These are phyloP conservation scores for Vitellaria paradoxa DNA, from an alignment of 179 eudicot species.

Conservation along the genomic window DNA sequence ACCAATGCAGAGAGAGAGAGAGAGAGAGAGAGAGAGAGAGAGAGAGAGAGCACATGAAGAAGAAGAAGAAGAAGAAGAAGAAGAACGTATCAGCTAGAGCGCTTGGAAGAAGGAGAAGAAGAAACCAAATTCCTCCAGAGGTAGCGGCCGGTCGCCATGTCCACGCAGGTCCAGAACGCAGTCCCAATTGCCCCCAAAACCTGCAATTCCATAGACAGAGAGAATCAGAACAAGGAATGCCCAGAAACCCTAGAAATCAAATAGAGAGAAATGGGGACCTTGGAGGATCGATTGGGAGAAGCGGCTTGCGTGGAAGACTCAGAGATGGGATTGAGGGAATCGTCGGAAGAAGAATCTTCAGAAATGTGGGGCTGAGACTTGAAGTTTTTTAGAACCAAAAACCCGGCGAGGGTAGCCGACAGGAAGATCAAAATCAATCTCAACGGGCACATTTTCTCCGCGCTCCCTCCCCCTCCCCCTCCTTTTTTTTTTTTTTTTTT, in stretches of 20 bases:
- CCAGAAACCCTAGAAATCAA: constrained; percentile 12
- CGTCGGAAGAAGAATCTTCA: constrained; percentile 8
- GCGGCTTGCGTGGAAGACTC: constrained; percentile 13
- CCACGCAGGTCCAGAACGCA: constrained; percentile 56
- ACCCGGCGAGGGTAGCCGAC: constrained; percentile 46
- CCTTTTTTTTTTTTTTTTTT: too few species aligned
- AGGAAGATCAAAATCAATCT: constrained; percentile 41
- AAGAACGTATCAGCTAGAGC: constrained; percentile 8
- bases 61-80: too few species aligned
- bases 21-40: not conserved
- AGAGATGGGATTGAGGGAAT: constrained; percentile 7
- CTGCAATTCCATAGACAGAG: constrained; percentile 15
- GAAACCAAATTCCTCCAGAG: constrained; percentile 56
- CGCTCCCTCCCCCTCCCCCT: not conserved
- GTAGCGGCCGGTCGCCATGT: constrained; percentile 66
- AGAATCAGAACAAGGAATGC: not conserved
- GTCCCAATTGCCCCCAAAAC: constrained; percentile 28
- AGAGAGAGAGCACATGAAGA: not conserved
- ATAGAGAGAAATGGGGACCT: constrained; percentile 12
- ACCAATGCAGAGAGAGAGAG: not conserved
- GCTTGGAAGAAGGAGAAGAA: constrained; percentile 26
- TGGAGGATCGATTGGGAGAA: constrained; percentile 18
- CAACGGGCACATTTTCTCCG: constrained; percentile 33
- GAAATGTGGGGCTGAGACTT: constrained; percentile 24
- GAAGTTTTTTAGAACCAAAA: constrained; percentile 36